A percentile compares a stretch with the other conserved stretches of the same genome.
Conservation (phyloP, 2,329 filamentous ascomycete species). For the Zymoseptoria ardabiliae region DNA sequence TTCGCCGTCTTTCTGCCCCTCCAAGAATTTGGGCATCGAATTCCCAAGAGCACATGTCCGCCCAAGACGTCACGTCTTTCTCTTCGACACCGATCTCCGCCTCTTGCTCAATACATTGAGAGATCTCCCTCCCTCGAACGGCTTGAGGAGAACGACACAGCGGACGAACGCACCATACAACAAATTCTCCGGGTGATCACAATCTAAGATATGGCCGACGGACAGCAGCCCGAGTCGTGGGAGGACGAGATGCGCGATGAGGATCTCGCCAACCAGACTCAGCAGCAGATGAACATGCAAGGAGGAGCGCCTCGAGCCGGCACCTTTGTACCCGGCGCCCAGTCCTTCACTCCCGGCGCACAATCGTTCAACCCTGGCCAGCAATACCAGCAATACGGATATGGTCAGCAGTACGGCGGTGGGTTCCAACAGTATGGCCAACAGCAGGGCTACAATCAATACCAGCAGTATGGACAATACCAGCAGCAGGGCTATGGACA, state of each 20-base stretch:
- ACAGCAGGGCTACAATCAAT: constrained; percentile 32
- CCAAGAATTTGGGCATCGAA: not conserved
- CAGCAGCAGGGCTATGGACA: constrained; percentile 32
- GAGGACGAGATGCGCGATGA: constrained; percentile 47
- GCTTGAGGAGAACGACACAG: not conserved
- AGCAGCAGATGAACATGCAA: constrained; percentile 32
- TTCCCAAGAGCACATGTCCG: not conserved
- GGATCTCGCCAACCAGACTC: constrained; percentile 32
- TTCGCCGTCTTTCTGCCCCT: not conserved
- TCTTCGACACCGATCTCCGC: not conserved
- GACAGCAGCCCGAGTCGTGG: constrained; percentile 59
- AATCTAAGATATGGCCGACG: constrained; percentile 20
- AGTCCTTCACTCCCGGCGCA: constrained; percentile 31
- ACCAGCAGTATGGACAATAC: constrained; percentile 36
- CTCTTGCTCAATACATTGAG: not conserved
- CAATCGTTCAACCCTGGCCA: constrained; percentile 26
- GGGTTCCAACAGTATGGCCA: constrained; percentile 19
- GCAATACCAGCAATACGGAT: constrained; percentile 30
- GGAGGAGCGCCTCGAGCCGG: constrained; percentile 13
- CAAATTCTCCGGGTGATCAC: not conserved
- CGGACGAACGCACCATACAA: not conserved
- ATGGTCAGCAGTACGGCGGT: constrained; percentile 34
- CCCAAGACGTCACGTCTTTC: not conserved
- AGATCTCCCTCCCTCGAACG: not conserved
- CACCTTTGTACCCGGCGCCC: constrained; percentile 29